A percentile compares a stretch with the other conserved stretches of the same genome.
These are phyloP conservation scores for Sanghuangporus weigelae DNA, from an alignment of 1,284 basidiomycete species.

Conservation along the genomic window DNA sequence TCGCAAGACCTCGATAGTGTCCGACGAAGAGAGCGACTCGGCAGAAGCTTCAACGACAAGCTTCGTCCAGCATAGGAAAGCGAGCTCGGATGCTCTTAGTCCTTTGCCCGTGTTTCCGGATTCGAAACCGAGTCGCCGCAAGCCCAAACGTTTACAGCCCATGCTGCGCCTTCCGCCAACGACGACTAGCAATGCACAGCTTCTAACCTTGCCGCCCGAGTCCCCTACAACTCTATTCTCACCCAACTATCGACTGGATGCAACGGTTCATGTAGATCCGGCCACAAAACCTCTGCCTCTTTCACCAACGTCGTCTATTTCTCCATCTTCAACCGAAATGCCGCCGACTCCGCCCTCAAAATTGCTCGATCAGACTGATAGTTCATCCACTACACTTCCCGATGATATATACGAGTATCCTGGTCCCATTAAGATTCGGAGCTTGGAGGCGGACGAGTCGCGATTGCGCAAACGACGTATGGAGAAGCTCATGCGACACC, in stretches of 20 bases:
- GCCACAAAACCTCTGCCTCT: background rate
- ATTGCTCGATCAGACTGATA: background rate
- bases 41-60: background rate
- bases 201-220: background rate
- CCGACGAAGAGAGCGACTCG: background rate
- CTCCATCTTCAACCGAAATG: background rate
- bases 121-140: background rate
- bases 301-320: conserved; percentile 1
- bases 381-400: background rate
- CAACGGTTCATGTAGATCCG: background rate
- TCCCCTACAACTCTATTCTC: background rate
- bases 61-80: background rate
- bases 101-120: background rate
- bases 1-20: background rate
- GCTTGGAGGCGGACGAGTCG: background rate
- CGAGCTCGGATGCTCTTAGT: background rate
- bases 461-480: conserved; percentile 14
- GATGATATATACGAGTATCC: background rate
- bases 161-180: conserved; percentile 13
- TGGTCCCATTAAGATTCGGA: background rate
- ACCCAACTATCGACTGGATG: background rate
- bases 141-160: conserved; percentile 3
- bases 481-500: conserved; percentile 17
- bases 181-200: background rate
- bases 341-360: background rate